Evolutionary conservation across 805 yeast genomes (phyloP).

Genomic region (Sugiyamaella chiloensis): DNA sequence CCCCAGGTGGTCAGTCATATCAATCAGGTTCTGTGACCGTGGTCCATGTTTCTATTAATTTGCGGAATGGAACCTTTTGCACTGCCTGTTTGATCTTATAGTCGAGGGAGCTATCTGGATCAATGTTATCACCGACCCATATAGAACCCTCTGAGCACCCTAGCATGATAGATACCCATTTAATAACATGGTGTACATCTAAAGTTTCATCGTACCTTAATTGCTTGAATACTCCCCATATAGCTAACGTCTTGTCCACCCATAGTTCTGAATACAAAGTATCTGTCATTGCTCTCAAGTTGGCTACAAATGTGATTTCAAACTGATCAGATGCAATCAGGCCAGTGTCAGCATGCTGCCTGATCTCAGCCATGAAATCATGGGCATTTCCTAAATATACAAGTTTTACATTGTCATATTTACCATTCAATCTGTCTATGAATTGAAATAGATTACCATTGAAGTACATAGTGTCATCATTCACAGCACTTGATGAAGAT

Average conservation of each 20-base stretch:
- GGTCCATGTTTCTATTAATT: background rate
- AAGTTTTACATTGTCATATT: slow-evolving; percentile 1
- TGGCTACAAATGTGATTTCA: slow-evolving; percentile 3
- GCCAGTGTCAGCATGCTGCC: background rate
- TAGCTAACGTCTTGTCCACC: background rate
- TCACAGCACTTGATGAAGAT: no score
- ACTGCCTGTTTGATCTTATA: background rate
- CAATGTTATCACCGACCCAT: background rate
- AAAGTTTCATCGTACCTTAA: slow-evolving; percentile 6
- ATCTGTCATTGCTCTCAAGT: background rate
- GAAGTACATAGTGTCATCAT: slow-evolving; percentile 2
- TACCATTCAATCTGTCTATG: background rate
- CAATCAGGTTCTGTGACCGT: no score
- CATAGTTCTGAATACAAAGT: slow-evolving; percentile 1
- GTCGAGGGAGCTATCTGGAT: background rate
- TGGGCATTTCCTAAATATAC: slow-evolving; percentile 7
- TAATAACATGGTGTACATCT: background rate
- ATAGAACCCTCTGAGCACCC: background rate
- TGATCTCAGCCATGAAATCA: slow-evolving; percentile 6
- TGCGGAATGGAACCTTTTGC: background rate
- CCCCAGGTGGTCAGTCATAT: no score
- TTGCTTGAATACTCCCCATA: slow-evolving; percentile 9
- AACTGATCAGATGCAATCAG: slow-evolving; percentile 3
- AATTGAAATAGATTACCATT: background rate
- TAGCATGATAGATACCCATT: slow-evolving; percentile 4